Evolutionary conservation across 2,329 filamentous ascomycete genomes (phyloP), one percentile per base, ranked within the genome.

Genomic region (Diaporthe eres): DNA sequence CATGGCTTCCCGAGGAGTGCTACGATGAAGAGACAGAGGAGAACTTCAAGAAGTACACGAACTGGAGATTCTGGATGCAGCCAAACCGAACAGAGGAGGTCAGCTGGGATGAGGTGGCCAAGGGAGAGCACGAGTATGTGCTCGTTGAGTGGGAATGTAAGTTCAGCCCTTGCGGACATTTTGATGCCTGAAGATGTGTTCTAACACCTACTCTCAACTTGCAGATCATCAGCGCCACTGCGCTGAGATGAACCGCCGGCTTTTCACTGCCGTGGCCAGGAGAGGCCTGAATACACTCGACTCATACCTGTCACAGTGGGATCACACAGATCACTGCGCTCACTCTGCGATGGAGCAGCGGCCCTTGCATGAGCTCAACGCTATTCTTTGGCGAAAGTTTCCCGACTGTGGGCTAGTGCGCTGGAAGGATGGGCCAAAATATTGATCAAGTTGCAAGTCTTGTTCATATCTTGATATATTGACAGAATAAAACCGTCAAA

Each of bases 131-230:
- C 9, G 65, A 71, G 9, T 58, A 60, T 31, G 63, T 71, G 0
- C 65, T 75, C 34, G 72, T 75, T 74, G 77, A 17, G 63, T 72
- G 44, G 61, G 61, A 67, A 67, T 67, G 25, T 51, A 22, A 67
- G 44, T 67, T 12, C 42, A 10, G 34, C 22, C 19, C 12, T 37
- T 19, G 3, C 1, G 31, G 4, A 31, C 17, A 1, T 9, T 22
- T 2, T 9, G 12, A 37, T 22, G 3, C 55, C 17, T n/a, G 22
- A 9, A n/a, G 0, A 7, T 10, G 15, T 49, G 25, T 8, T 13
- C 3, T 28, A 28, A 44, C 8, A 9, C 19, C n/a, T 49, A 3
- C 12, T 34, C 10, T 10, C 17, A 22, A 34, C 3, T 13, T 3
- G 10, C 42, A 51, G 61, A 37, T 19, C 61, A 67, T 12, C 61